Base-by-base conservation (phyloP, 2,329 filamentous ascomycete genomes). In the Corinectria fuckeliana region DNA sequence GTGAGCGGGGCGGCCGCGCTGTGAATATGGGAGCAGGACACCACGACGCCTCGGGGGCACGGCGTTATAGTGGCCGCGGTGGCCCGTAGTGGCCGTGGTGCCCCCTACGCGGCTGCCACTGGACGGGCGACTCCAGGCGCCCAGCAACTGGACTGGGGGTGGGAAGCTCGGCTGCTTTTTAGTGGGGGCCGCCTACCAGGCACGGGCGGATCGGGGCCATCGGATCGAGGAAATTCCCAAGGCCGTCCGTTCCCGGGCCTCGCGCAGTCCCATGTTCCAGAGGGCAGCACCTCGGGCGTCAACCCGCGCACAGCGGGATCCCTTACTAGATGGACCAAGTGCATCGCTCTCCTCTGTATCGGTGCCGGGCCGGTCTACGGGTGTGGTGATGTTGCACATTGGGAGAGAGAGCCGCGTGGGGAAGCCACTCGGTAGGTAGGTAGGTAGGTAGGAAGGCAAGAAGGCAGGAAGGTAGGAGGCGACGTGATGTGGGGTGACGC, bases 181-280 rank as follows among this genome's bases (percentile, higher is more conserved):
- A 28, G 23, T 45, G 23, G 41, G 41, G 25, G 23, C 50, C 44
- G 39, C 50, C 41, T 36, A 42, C 48, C 48, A 53, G 49, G 56
- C 56, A 52, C 56, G 49, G 56, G 50, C 56, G 42, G 56, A 48
- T 58, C 56, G 56, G 56, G 21, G 42, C 30, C 42, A 39, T 58
- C 56, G 50, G 50, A 42, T 53, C 42, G 53, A 42, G 25, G 38
- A 42, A 28, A n/a, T n/a, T 38, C 21, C 23, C 51, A 28, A 41
- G 25, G 49, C 21, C 21, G 20, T n/a, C 32, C 44, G 34, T 38
- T 23, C 23, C 44, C 34, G 28, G 25, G 28, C 38, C 14, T 11
- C 11, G 41, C 25, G 23, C 6, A 9, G n/a, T 18, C 7, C 14
- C 21, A 8, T 18, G 9, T 20, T 36, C 13, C 32, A 34, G 32